Evolutionary conservation across 495 filamentous ascomycete genomes (phyloP), one percentile per base, ranked within the genome.

Genomic region (Aspergillus homomorphus): DNA sequence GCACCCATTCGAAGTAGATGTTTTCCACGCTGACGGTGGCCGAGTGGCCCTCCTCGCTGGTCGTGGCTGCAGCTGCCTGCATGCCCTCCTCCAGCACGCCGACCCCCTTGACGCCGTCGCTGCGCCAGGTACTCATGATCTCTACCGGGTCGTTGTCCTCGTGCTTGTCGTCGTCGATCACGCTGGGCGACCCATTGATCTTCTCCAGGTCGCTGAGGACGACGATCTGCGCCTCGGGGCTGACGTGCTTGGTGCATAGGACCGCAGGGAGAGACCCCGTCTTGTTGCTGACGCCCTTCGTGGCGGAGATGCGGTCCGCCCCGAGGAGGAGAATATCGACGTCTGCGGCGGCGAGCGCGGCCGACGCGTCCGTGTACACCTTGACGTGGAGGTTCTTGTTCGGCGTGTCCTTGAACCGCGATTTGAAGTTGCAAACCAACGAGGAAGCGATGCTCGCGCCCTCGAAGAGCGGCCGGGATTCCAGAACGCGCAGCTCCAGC

Each of bases 1-100:
- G 77, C 8, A 87, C 74, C 86, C 85, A 88, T 69, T 90, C 87
- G 56, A 89, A 89, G 54, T 84, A 87, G 15, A 79, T 60, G 58
- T 89, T 89, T 48, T 73, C 78, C 12, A 87, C 73, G 14, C 67
- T 42, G 0, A 82, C 74, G 4, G 62, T 54, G 9, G 46, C 60
- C 1, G 19, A 28, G 12, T 14, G 23, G 9, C n/a, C 8, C 18
- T 50, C 20, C 26, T 48, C 16, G 46, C 23, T 21, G 20, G 20
- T 10, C 15, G 4, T 48, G 8, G 42, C 30, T n/a, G n/a, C n/a
- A n/a, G 4, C 33, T 38, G 33, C 15, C 43, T 38, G n/a, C 44
- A 61, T 38, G 2, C 28, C 49, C 23, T 63, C 66, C 21, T 69
- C 55, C 5, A 74, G 51, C 14, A 53, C n/a, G 15, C 60, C 20